Percentiles rank a stretch among this genome's conserved stretches.
phyloP scores from a whole-genome alignment of 208 protist species.

The Leishmania aethiopica region DNA sequence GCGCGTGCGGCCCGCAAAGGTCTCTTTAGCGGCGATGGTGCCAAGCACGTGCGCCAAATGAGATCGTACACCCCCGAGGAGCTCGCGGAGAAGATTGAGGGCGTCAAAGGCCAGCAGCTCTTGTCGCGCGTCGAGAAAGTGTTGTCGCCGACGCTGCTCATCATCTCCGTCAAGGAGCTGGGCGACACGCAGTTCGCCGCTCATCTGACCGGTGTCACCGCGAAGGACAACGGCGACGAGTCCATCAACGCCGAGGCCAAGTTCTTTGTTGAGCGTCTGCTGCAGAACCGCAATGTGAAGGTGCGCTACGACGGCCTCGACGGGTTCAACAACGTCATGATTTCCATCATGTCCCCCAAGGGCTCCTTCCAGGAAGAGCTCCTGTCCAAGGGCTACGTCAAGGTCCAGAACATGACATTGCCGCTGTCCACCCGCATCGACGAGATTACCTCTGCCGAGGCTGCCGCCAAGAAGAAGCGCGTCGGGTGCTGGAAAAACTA shows the following conservation, averaged over 20 bases:
- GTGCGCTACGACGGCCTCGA: constrained; percentile 80
- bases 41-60: constrained; percentile 66
- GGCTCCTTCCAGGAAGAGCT: constrained; percentile 89
- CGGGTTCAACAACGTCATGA: constrained; percentile 76
- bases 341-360: constrained; percentile 80
- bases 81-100: constrained; percentile 38
- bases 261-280: constrained; percentile 74
- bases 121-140: constrained; percentile 82
- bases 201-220: constrained; percentile 78
- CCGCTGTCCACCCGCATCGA: constrained; percentile 41
- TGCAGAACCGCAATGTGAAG: constrained; percentile 87
- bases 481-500: constrained; percentile 78
- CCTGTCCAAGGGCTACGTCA: constrained; percentile 74
- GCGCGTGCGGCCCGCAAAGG: constrained; percentile 67
- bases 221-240: constrained; percentile 59
- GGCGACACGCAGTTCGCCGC: constrained; percentile 68
- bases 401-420: constrained; percentile 66
- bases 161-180: constrained; percentile 57
- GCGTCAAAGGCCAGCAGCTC: constrained; percentile 59
- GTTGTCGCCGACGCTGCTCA: constrained; percentile 53
- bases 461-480: constrained; percentile 47
- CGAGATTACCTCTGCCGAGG: constrained; percentile 64
- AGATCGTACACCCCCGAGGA: constrained; percentile 52
- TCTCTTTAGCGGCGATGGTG: constrained; percentile 64
- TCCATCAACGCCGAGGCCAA: constrained; percentile 49